Evolutionary conservation across 805 yeast species (phyloP).

Genomic region (Geotrichum ghanense): DNA sequence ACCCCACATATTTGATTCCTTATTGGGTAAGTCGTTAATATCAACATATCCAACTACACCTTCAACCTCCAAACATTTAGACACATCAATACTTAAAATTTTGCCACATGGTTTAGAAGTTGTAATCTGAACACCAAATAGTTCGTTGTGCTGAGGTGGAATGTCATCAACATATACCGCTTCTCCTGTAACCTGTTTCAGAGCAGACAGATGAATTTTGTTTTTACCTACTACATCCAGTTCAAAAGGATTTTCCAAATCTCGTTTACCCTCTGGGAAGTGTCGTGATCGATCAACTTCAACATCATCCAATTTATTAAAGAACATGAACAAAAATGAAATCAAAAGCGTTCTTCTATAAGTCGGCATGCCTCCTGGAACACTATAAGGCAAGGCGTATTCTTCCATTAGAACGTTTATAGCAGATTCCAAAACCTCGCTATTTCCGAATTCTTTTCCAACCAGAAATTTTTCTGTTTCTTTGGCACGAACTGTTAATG

Average conservation of each 20-base stretch:
- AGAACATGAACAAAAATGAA: slow-evolving; percentile 36
- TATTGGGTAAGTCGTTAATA: slow-evolving; percentile 28
- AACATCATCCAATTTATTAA: slow-evolving; percentile 24
- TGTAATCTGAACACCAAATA: slow-evolving; percentile 34
- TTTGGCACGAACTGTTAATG: slow-evolving; percentile 32
- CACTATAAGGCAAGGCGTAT: slow-evolving; percentile 30
- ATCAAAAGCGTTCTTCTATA: slow-evolving; percentile 34
- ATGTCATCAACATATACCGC: slow-evolving; percentile 36
- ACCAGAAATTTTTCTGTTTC: slow-evolving; percentile 22
- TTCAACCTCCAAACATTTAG: slow-evolving; percentile 29
- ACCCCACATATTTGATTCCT: slow-evolving; percentile 34
- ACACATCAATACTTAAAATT: slow-evolving; percentile 30
- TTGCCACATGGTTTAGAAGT: slow-evolving; percentile 34
- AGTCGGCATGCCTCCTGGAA: slow-evolving; percentile 41
- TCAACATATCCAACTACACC: slow-evolving; percentile 35
- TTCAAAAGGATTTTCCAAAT: slow-evolving; percentile 28
- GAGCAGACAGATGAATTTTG: slow-evolving; percentile 34
- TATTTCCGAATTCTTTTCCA: slow-evolving; percentile 13
- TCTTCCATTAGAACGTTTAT: slow-evolving; percentile 24
- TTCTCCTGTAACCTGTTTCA: slow-evolving; percentile 38
- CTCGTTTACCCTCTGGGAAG: slow-evolving; percentile 30
- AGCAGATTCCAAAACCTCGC: slow-evolving; percentile 23
- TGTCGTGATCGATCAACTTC: slow-evolving; percentile 28
- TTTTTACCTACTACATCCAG: slow-evolving; percentile 29
- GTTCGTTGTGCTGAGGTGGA: slow-evolving; percentile 32